A percentile compares a stretch with the other conserved stretches of the same genome.
These are phyloP conservation scores for Stachybotrys echinatus DNA, from an alignment of 2,329 filamentous ascomycete species.

Conservation along the genomic window DNA sequence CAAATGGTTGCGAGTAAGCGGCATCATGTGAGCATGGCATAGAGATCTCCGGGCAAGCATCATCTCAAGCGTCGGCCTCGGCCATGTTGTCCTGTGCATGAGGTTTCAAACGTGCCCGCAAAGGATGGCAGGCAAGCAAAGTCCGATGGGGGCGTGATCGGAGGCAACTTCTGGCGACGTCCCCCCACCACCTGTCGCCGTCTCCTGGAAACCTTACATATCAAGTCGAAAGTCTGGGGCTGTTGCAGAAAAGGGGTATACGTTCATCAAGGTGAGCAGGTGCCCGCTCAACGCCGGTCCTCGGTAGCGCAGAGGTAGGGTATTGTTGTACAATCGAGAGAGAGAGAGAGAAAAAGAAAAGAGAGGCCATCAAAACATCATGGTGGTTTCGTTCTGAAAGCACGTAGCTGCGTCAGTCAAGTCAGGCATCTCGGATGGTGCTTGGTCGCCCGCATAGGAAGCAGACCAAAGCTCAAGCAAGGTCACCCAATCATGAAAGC, in stretches of 20 bases:
- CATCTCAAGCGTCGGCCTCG: not conserved
- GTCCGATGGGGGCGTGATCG: not conserved
- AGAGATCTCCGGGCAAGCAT: not conserved
- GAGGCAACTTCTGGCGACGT: not conserved
- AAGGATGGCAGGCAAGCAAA: not conserved
- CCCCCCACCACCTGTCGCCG: no score
- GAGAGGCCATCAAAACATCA: slow-evolving; percentile 10
- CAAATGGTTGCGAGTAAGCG: not conserved
- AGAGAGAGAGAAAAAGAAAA: no score
- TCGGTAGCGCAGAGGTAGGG: not conserved
- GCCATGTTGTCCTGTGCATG: not conserved
- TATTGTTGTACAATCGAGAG: slow-evolving; percentile 24
- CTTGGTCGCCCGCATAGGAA: slow-evolving; percentile 13
- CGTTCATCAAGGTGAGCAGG: slow-evolving; percentile 11
- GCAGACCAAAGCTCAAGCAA: slow-evolving; percentile 22
- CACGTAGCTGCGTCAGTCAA: slow-evolving; percentile 23
- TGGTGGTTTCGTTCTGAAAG: slow-evolving; percentile 18
- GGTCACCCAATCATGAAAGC: slow-evolving; percentile 26
- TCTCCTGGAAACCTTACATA: not conserved
- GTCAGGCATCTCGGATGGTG: slow-evolving; percentile 25
- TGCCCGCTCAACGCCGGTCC: not conserved
- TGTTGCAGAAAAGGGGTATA: slow-evolving; percentile 7
- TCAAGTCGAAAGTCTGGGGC: not conserved
- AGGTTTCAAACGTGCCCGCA: not conserved
- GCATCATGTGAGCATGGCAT: not conserved